Evolutionary conservation across 2,329 filamentous ascomycete genomes (phyloP), one percentile per base, ranked within the genome.

Genomic region (Arthrobotrys sinensis): DNA sequence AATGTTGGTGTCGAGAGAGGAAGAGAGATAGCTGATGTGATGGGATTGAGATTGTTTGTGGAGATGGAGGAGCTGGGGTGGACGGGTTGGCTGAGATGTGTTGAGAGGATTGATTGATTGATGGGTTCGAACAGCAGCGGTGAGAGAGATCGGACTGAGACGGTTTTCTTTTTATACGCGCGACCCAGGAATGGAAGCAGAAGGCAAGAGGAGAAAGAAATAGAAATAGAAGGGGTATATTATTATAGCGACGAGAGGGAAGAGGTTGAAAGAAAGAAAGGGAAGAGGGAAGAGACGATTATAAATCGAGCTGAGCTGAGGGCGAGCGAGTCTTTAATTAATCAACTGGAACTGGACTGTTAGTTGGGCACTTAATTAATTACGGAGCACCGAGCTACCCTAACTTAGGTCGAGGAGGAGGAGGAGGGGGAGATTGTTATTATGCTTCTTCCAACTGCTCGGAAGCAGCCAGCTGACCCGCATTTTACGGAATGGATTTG

Each of bases 401-500:
- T 12, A 10, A 38, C 36, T 8, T 12, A 38, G 36, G 55, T 34
- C 32, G 5, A 48, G 24, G 24, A 28, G 24, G 24, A 65, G 19
- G 45, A 40, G 46, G 63, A 53, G 34, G 36, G 45, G 21, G 55
- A 43, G 36, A 50, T 45, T 53, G 32, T 6, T 40, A 50, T 70
- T 70, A 70, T 70, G 62, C 50, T 14, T 38, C 36, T 50, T 12
- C 46, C 46, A 48, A 46, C 45, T 63, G 53, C 43, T 72, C 57
- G 57, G 68, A 46, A 65, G 40, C 69, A 66, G 60, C 60, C 69
- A 73, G 69, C 69, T 73, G 69, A 73, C 69, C 69, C 69, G 69
- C 62, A 73, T 73, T 73, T 73, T 73, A 73, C 69, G 69, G 69
- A 73, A 73, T 73, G 69, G 69, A 73, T 73, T 73, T 52, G 69